These are phyloP conservation scores for Acer negundo DNA, from an alignment of 345 rosid genomes.

Conservation along the genomic window DNA sequence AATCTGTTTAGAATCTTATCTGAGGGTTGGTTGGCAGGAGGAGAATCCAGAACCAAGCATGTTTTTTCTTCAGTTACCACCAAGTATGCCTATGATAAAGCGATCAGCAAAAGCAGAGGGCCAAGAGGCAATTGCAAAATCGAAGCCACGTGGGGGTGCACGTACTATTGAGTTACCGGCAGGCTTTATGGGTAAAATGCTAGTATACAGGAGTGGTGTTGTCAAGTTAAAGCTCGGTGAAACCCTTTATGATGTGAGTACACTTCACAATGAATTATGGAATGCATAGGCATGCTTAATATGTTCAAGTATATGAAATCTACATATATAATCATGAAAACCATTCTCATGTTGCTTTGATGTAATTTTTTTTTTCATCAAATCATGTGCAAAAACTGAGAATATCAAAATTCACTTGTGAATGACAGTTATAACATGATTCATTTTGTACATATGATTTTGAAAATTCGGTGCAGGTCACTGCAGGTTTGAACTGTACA, in stretches of 20 bases:
- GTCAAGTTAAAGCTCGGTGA: slow-evolving; percentile 85
- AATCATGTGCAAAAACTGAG: neutral
- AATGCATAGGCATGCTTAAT: neutral
- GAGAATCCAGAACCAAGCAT: slow-evolving; percentile 59
- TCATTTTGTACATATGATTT: neutral
- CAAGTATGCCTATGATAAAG: slow-evolving; percentile 54
- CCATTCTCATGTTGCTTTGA: neutral
- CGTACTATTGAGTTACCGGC: slow-evolving; percentile 44
- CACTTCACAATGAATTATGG: slow-evolving; percentile 7
- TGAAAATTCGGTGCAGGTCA: slow-evolving; percentile 48
- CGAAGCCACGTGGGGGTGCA: slow-evolving; percentile 21
- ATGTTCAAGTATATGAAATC: neutral
- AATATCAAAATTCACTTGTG: neutral
- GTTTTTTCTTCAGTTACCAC: slow-evolving; percentile 72
- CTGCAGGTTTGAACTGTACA: slow-evolving; percentile 55
- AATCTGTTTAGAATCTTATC: slow-evolving; percentile 12
- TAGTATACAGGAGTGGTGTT: slow-evolving; percentile 79
- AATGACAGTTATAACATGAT: neutral
- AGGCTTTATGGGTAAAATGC: slow-evolving; percentile 86
- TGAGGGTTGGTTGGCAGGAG: slow-evolving; percentile 47
- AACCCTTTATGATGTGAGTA: slow-evolving; percentile 69
- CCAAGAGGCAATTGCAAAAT: slow-evolving; percentile 33
- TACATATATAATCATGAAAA: neutral
- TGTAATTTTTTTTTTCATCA: neutral
- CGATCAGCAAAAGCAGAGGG: slow-evolving; percentile 40